Evolutionary conservation across 257 asterid genomes (phyloP).

Genomic region (Thymus mandschuricus): DNA sequence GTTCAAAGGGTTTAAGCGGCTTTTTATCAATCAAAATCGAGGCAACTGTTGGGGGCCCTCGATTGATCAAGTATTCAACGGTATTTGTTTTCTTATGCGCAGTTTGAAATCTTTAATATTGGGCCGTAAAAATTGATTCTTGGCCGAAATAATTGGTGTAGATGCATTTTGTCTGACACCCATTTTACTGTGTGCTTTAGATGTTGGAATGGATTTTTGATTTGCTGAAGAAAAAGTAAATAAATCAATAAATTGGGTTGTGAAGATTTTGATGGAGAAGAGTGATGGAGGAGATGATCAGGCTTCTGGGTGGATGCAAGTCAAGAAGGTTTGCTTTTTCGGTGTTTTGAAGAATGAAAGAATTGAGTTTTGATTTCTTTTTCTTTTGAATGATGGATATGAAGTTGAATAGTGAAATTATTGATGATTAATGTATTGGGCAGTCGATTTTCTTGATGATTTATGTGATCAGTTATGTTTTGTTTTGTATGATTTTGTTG

Average conservation of each 20-base stretch:
- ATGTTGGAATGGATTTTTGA: slow-evolving; percentile 35
- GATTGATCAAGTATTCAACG: slow-evolving; percentile 24
- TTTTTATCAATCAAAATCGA: slow-evolving; percentile 3
- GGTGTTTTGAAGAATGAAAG: not conserved
- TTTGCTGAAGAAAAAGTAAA: slow-evolving; percentile 21
- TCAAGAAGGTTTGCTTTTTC: slow-evolving; percentile 75
- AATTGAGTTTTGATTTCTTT: not conserved
- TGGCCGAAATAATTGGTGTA: slow-evolving; percentile 4
- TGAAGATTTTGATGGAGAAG: slow-evolving; percentile 55
- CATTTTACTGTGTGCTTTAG: slow-evolving; percentile 25
- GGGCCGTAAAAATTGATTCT: slow-evolving; percentile 19
- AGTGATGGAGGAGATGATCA: slow-evolving; percentile 77
- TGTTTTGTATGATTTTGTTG: slow-evolving; percentile 11
- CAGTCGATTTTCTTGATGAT: too few relatives aligned
- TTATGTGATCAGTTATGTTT: not conserved
- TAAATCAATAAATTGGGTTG: slow-evolving; percentile 2
- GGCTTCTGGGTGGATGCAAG: slow-evolving; percentile 98
- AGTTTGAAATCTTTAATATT: slow-evolving; percentile 13
- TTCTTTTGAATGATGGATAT: not conserved
- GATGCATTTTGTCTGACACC: slow-evolving; percentile 18
- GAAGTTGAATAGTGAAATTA: not conserved
- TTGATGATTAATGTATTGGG: slow-evolving; percentile 14
- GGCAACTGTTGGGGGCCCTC: slow-evolving; percentile 30
- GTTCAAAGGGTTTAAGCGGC: slow-evolving; percentile 1
- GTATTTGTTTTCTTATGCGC: not conserved